A percentile compares a stretch with the other conserved stretches of the same genome.
Evolutionary conservation across 805 yeast genomes (phyloP).

Genomic region (Brettanomyces nanus): DNA sequence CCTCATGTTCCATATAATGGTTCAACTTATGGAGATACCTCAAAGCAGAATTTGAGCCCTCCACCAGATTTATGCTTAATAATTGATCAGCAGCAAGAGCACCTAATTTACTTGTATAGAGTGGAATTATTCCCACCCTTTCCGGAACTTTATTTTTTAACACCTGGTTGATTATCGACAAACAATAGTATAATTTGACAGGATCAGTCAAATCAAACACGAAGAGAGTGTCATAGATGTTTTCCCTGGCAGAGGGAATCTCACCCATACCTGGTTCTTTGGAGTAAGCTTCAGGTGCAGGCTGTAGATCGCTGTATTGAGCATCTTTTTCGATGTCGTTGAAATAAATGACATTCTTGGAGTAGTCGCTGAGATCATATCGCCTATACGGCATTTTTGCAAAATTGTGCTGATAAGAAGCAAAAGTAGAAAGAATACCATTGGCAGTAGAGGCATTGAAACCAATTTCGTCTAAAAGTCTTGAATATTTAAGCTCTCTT

Average conservation of each 20-base stretch:
- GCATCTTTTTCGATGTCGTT: conserved; percentile 68
- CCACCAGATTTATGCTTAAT: conserved; percentile 10
- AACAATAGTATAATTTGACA: conserved; percentile 41
- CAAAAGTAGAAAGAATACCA: conserved; percentile 32
- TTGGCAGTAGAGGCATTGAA: conserved; percentile 27
- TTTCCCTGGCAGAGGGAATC: conserved; percentile 63
- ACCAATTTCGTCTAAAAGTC: conserved; percentile 24
- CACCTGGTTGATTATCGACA: conserved; percentile 40
- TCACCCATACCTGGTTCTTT: conserved; percentile 41
- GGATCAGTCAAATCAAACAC: conserved; percentile 52
- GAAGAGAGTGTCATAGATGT: conserved; percentile 67
- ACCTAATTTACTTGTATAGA: conserved; percentile 7
- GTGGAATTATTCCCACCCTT: conserved; percentile 78
- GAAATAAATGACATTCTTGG: conserved; percentile 49
- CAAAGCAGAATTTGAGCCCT: conserved; percentile 17
- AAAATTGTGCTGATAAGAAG: conserved; percentile 14
- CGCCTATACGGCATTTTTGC: conserved; percentile 13
- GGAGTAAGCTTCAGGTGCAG: conserved; percentile 40
- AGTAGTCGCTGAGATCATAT: conserved; percentile 14
- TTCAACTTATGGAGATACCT: conserved; percentile 17
- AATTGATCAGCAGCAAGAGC: conserved; percentile 20
- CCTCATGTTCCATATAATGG: neutral
- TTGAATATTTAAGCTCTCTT: conserved; percentile 23
- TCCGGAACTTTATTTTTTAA: conserved; percentile 60
- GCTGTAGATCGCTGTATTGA: conserved; percentile 39